Base-by-base conservation (phyloP, 257 asterid genomes). In the Solanum chmielewskii region DNA sequence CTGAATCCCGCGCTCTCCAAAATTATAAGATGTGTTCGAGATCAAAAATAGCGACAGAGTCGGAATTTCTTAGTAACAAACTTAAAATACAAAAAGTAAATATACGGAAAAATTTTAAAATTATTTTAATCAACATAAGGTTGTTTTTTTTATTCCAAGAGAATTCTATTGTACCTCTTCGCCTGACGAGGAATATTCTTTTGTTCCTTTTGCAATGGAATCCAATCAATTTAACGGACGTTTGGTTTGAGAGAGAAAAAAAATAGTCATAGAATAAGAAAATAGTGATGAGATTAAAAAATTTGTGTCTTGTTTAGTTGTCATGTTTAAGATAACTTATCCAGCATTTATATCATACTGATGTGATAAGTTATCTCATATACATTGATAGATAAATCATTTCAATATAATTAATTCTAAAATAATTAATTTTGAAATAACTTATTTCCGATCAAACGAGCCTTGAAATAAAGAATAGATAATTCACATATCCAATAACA, bases 11-110 rank as follows among this genome's bases (percentile, higher is more conserved):
- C 77, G 77, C 77, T 70, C 44, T 42, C n/a, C 42, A 15, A 69
- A 69, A 69, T 69, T 31, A 29, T 29, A 49, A 15, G 23, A 69
- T 11, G 71, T 29, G 5, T 15, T 13, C 31, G 15, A 52, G 11
- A 16, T 5, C 1, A 2, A 10, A 66, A 66, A 66, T 66, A 66
- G 11, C 2, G 5, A 5, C 0, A 0, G 20, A 66, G 4, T 27
- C 10, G 1, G 0, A 0, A 68, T 0, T 13, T 13, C 27, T 27
- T 6, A 68, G 1, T n/a, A 68, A 1, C 1, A 3, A 2, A 3
- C 0, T 25, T 66, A 5, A 25, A 7, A 66, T 27, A 66, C 12
- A 12, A 66, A 66, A 66, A 27, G 0, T 12, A 66, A 66, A 6
- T 27, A 27, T 6, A 66, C 4, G 1, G 0, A n/a, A 66, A 64